Percentiles rank a stretch among this genome's conserved stretches.
phyloP scores from a whole-genome alignment of 805 yeast species.

The Yarrowia sp. region DNA sequence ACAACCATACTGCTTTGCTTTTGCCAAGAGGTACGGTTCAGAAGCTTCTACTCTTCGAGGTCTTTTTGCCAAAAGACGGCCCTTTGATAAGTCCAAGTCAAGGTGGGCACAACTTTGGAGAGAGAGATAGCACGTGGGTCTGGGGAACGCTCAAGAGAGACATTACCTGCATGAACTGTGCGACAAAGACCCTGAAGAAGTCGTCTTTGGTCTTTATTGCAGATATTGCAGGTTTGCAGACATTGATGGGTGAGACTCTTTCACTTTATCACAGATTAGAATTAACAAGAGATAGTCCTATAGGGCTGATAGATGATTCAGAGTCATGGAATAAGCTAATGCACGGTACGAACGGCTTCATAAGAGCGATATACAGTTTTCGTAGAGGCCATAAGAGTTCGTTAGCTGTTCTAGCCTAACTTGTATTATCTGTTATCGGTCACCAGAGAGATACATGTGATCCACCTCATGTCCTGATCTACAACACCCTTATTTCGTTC shows the following conservation, averaged over 20 bases:
- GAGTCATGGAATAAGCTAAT: too few relatives aligned
- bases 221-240: too few relatives aligned
- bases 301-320: too few relatives aligned
- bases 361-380: too few relatives aligned
- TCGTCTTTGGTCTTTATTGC: neutral
- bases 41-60: neutral
- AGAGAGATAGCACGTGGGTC: neutral
- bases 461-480: neutral
- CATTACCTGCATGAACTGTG: neutral
- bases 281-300: neutral
- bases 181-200: neutral
- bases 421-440: too few relatives aligned
- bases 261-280: neutral
- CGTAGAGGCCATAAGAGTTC: too few relatives aligned
- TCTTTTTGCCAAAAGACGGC: neutral
- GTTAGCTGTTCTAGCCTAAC: too few relatives aligned
- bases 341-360: too few relatives aligned
- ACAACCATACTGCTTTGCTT: neutral
- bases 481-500: neutral
- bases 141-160: neutral
- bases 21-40: neutral
- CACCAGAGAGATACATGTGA: too few relatives aligned
- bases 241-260: neutral
- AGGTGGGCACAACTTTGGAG: conserved; percentile 1
- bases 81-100: neutral